Conservation (phyloP, 768 basidiomycete genomes). For the Auriculariales sp. region DNA sequence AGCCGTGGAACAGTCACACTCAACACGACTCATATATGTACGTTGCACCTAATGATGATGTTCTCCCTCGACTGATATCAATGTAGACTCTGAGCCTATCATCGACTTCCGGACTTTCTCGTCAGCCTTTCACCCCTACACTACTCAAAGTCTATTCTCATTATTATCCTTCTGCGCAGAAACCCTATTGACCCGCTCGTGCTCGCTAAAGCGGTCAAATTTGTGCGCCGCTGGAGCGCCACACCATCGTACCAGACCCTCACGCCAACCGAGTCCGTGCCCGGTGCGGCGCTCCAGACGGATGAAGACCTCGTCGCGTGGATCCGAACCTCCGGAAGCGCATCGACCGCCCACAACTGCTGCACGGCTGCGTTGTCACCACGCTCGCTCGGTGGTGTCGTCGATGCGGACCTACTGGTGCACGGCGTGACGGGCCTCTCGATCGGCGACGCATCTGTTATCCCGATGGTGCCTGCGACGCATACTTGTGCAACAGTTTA, state of each 20-base stretch:
- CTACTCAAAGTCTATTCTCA: too few relatives aligned
- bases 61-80: too few relatives aligned
- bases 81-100: background rate
- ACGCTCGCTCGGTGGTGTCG: conserved; percentile 24
- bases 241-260: background rate
- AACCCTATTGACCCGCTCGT: background rate
- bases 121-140: too few relatives aligned
- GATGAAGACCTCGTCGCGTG: conserved; percentile 11
- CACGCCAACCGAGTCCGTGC: background rate
- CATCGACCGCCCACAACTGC: conserved; percentile 12
- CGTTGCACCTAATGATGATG: too few relatives aligned
- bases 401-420: conserved; percentile 26
- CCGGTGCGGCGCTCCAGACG: background rate
- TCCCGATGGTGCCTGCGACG: conserved; percentile 10
- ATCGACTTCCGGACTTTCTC: background rate
- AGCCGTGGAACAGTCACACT: background rate
- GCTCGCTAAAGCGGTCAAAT: background rate
- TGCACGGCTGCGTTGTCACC: conserved; percentile 30
- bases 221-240: background rate
- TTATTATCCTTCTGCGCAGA: too few relatives aligned
- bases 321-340: conserved; percentile 8
- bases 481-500: conserved; percentile 11
- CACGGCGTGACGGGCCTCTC: conserved; percentile 29
- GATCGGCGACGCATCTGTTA: conserved; percentile 16
- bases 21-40: background rate